Evolutionary conservation across 2,329 filamentous ascomycete species (phyloP).

Genomic region (Xylariaceae sp.): DNA sequence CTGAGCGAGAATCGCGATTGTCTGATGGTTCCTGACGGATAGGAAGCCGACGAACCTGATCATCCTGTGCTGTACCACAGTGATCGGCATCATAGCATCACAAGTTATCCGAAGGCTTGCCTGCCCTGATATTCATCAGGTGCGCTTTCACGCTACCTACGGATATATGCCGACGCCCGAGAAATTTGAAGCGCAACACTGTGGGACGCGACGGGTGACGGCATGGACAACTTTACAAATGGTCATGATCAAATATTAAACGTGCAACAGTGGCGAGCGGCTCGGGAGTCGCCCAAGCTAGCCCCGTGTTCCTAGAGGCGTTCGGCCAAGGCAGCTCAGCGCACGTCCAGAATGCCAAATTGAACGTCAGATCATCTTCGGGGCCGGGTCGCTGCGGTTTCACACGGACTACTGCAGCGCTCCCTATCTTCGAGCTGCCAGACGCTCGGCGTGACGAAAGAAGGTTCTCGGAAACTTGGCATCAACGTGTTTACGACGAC

Average conservation of each 20-base stretch:
- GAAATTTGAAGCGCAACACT: neutral
- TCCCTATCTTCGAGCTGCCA: too few relatives aligned
- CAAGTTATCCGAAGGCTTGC: neutral
- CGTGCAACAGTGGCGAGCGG: neutral
- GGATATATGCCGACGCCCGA: slow-evolving; percentile 1
- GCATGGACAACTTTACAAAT: neutral
- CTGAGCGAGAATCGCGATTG: too few relatives aligned
- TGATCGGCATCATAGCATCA: neutral
- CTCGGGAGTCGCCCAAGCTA: too few relatives aligned
- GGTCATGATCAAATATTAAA: slow-evolving; percentile 2
- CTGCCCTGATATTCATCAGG: neutral
- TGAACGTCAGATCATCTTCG: slow-evolving; percentile 1
- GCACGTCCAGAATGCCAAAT: neutral
- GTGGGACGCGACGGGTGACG: neutral
- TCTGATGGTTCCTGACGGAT: neutral
- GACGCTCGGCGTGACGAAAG: neutral
- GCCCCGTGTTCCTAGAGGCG: neutral
- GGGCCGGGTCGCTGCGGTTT: neutral
- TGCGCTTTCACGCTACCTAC: neutral
- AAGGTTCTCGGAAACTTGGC: slow-evolving; percentile 5
- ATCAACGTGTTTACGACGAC: slow-evolving; percentile 3
- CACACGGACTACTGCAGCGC: neutral
- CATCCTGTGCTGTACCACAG: neutral
- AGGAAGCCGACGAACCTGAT: neutral
- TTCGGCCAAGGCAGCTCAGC: neutral